Percentiles rank a stretch among this genome's conserved stretches.
phyloP scores from a whole-genome alignment of 495 filamentous ascomycete genomes.

The Cercophora samala region DNA sequence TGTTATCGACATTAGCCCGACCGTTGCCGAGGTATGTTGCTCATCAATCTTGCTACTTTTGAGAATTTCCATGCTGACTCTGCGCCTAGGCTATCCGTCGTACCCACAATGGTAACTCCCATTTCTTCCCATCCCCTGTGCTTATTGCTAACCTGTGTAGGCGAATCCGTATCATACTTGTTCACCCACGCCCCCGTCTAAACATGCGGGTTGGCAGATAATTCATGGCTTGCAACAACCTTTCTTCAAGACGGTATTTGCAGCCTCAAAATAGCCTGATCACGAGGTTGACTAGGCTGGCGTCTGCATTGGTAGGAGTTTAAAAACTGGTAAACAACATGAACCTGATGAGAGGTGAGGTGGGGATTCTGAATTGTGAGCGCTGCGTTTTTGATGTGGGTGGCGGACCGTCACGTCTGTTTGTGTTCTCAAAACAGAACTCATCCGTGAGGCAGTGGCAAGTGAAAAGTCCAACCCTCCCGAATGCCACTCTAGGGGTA shows the following conservation, averaged over 20 bases:
- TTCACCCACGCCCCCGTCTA: constrained; percentile 82
- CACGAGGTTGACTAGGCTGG: neutral
- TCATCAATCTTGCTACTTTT: neutral
- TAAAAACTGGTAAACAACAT: constrained; percentile 2
- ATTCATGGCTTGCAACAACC: neutral
- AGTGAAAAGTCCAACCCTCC: neutral
- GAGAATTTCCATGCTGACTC: constrained; percentile 39
- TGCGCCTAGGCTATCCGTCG: constrained; percentile 61
- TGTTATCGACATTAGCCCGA: constrained; percentile 92
- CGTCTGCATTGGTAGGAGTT: constrained; percentile 14
- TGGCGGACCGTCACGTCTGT: neutral
- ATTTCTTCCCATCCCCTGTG: constrained; percentile 13
- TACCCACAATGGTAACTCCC: constrained; percentile 76
- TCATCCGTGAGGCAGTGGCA: neutral
- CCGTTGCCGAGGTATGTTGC: constrained; percentile 53
- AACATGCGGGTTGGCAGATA: neutral
- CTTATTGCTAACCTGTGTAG: constrained; percentile 24
- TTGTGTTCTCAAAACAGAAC: neutral
- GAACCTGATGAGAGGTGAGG: neutral
- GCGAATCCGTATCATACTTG: constrained; percentile 76
- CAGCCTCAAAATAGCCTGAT: neutral
- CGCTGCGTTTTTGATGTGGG: neutral
- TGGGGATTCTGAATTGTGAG: neutral
- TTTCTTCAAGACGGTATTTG: neutral
- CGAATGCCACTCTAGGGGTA: neutral